Evolutionary conservation across 306 rosid genomes (phyloP).

Genomic region (Corylus avellana): DNA sequence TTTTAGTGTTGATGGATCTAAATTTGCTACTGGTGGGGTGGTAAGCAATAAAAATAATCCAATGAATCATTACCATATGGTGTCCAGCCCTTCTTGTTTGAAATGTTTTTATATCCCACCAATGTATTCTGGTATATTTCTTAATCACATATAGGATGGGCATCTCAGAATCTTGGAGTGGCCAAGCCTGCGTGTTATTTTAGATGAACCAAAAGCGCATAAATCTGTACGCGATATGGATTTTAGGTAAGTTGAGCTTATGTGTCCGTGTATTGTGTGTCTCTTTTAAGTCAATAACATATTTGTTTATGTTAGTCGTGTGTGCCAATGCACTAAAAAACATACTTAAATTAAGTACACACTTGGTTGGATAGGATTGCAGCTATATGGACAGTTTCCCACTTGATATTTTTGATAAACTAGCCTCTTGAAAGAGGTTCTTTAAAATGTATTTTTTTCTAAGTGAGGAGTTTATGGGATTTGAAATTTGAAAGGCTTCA

Average conservation of each 20-base stretch:
- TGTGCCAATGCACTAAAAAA: not conserved
- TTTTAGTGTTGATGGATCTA: conserved; percentile 94
- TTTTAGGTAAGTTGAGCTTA: conserved; percentile 57
- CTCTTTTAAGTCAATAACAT: not conserved
- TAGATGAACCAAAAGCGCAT: conserved; percentile 90
- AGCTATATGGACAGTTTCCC: not conserved
- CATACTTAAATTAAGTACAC: not conserved
- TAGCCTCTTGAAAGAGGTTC: not conserved
- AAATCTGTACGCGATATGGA: conserved; percentile 83
- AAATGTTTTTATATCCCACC: not conserved
- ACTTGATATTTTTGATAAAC: not conserved
- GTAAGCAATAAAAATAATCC: conserved; percentile 47
- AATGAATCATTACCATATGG: conserved; percentile 12
- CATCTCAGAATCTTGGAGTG: conserved; percentile 83
- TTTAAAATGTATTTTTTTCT: not conserved
- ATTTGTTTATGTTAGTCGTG: not conserved
- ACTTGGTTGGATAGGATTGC: conserved; percentile 3
- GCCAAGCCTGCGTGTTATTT: conserved; percentile 67
- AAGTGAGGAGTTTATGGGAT: not conserved
- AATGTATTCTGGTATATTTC: conserved; percentile 30
- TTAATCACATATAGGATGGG: conserved; percentile 63
- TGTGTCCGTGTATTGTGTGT: not conserved
- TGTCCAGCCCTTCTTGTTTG: conserved; percentile 1
- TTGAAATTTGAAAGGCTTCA: not conserved
- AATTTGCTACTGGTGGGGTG: conserved; percentile 81